These are phyloP conservation scores for Aspergillus cavernicola DNA, from an alignment of 495 filamentous ascomycete genomes.

Conservation along the genomic window DNA sequence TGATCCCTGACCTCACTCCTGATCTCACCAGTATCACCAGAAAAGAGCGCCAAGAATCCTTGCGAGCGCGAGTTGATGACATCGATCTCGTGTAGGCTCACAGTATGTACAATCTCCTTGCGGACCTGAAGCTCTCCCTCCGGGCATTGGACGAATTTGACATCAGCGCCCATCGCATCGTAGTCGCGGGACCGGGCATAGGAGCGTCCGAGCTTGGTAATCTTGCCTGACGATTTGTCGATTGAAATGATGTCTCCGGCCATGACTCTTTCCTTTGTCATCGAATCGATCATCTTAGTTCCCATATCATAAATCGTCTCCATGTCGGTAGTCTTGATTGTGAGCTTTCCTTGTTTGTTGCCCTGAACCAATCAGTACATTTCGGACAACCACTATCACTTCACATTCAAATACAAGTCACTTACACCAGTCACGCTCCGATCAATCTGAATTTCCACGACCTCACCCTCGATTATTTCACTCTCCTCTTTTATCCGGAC, in stretches of 20 bases:
- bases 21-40: conserved; percentile 97
- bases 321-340: conserved; percentile 99
- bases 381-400: not conserved
- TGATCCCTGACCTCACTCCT: conserved; percentile 94
- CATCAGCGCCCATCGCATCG: conserved; percentile 98
- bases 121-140: conserved; percentile 97
- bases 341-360: conserved; percentile 97
- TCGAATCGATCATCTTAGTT: conserved; percentile 97
- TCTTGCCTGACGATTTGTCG: conserved; percentile 96
- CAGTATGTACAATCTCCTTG: conserved; percentile 94
- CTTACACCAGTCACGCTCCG: conserved; percentile 86
- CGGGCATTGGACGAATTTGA: conserved; percentile 97
- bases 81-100: conserved; percentile 96
- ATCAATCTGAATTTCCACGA: conserved; percentile 99
- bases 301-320: conserved; percentile 99
- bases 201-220: conserved; percentile 91
- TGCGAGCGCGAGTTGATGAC: conserved; percentile 98
- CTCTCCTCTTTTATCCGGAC: conserved; percentile 97
- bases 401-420: not conserved
- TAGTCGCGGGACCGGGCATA: conserved; percentile 94
- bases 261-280: conserved; percentile 98
- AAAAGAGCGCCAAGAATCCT: conserved; percentile 93
- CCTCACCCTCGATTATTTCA: conserved; percentile 98
- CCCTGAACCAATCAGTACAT: conserved; percentile 43
- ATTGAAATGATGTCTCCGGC: conserved; percentile 97